These are phyloP conservation scores for Amaranthus hypochondriacus DNA, from an alignment of 148 eudicot genomes.

Conservation along the genomic window DNA sequence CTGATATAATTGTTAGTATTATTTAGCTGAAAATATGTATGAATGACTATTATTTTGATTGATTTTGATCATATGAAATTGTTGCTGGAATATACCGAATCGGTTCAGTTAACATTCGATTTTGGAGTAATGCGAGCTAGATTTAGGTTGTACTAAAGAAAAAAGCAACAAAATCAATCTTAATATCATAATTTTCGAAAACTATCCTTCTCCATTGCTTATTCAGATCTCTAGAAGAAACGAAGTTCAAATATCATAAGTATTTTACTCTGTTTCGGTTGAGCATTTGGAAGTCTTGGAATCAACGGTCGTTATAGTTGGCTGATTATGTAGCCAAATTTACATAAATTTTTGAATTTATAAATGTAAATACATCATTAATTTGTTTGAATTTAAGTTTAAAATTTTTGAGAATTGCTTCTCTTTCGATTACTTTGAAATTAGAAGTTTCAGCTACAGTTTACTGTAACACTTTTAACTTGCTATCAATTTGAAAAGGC, in stretches of 20 bases:
- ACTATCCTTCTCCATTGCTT: neutral
- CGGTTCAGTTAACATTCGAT: conserved; percentile 1
- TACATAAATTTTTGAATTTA: neutral
- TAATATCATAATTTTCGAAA: neutral
- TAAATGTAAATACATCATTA: neutral
- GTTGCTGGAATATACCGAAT: neutral
- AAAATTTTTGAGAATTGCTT: too few species aligned
- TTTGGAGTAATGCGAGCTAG: neutral
- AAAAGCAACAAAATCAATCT: neutral
- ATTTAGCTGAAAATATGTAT: neutral
- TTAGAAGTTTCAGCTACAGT: too few species aligned
- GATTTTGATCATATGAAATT: conserved; percentile 1
- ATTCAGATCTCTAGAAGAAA: neutral
- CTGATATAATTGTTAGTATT: neutral
- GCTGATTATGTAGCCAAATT: neutral
- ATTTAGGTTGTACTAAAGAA: neutral
- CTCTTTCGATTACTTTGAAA: too few species aligned
- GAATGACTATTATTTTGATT: neutral
- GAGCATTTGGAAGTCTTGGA: neutral
- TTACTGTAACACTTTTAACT: too few species aligned
- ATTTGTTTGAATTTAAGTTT: too few species aligned
- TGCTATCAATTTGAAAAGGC: too few species aligned
- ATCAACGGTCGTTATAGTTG: neutral
- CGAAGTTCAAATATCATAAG: neutral
- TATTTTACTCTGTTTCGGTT: conserved; percentile 6